A percentile compares a stretch with the other conserved stretches of the same genome.
These are phyloP conservation scores for Fusarium sp. DNA, from an alignment of 2,329 filamentous ascomycete species.

Conservation along the genomic window DNA sequence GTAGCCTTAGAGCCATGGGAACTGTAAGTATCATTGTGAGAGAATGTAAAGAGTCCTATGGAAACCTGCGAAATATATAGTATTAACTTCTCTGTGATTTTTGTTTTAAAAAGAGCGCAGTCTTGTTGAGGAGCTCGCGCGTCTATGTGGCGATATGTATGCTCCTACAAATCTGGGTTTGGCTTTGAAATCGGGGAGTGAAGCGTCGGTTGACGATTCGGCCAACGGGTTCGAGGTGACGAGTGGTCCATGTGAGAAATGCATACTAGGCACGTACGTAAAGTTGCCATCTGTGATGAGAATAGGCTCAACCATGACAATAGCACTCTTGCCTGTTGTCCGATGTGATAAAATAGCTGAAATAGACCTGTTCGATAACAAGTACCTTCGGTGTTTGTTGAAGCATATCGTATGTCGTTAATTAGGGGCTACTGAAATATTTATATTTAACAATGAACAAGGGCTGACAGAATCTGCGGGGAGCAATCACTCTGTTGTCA, in stretches of 20 bases:
- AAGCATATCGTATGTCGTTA: not conserved
- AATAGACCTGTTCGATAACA: no score
- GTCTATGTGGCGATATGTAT: not conserved
- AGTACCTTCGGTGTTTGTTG: not conserved
- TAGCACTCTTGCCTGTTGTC: not conserved
- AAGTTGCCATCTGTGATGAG: not conserved
- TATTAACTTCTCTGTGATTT: not conserved
- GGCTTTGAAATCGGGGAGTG: not conserved
- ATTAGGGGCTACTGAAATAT: not conserved
- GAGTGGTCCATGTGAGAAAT: not conserved
- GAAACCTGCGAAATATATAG: not conserved
- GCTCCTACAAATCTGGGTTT: not conserved
- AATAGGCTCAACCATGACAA: not conserved
- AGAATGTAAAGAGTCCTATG: not conserved
- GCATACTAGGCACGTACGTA: not conserved
- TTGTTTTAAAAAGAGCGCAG: not conserved
- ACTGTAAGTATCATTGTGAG: not conserved
- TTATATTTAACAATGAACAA: not conserved
- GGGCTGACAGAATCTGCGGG: not conserved
- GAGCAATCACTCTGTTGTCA: constrained; percentile 7
- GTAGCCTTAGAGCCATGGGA: not conserved
- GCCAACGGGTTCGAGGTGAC: not conserved
- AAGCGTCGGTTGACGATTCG: not conserved
- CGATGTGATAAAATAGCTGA: no score
- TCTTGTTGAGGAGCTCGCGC: not conserved